These are phyloP conservation scores for Macrolepiota dolichaula DNA, from an alignment of 768 basidiomycete species.

Conservation along the genomic window DNA sequence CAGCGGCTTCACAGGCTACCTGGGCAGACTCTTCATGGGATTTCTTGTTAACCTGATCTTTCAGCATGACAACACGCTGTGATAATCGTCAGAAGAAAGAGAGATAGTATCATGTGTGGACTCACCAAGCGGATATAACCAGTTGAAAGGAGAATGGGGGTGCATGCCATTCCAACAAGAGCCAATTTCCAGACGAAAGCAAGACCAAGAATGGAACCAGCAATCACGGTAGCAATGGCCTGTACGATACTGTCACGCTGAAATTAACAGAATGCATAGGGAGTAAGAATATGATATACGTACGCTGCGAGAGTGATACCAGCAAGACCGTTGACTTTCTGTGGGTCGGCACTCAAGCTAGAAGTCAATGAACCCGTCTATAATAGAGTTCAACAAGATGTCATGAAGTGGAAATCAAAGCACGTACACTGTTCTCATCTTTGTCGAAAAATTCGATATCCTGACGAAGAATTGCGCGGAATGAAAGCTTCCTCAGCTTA, in stretches of 20 bases:
- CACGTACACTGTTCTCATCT: conserved; percentile 71
- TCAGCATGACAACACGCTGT: conserved; percentile 80
- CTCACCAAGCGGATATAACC: conserved; percentile 83
- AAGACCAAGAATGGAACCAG: conserved; percentile 76
- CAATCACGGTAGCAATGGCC: conserved; percentile 62
- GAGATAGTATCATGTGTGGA: background rate
- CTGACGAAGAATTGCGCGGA: conserved; percentile 82
- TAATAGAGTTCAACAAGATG: conserved; percentile 8
- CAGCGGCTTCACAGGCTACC: conserved; percentile 88
- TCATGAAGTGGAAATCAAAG: no score
- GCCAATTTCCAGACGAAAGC: conserved; percentile 74
- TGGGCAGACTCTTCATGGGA: conserved; percentile 82
- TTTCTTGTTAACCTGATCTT: conserved; percentile 79
- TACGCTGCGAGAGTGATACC: conserved; percentile 79
- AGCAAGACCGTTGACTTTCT: conserved; percentile 85
- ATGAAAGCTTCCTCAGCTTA: conserved; percentile 67
- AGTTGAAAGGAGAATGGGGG: conserved; percentile 60
- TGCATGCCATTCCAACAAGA: conserved; percentile 80
- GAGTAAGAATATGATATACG: background rate
- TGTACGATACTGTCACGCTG: conserved; percentile 61
- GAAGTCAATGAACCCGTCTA: conserved; percentile 82
- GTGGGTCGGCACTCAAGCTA: conserved; percentile 78
- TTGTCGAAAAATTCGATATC: conserved; percentile 91
- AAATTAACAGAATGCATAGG: background rate
- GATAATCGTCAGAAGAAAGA: background rate